A percentile compares a stretch with the other conserved stretches of the same genome.
Conservation (phyloP, 2,329 filamentous ascomycete species). For the Aureobasidium vineae region DNA sequence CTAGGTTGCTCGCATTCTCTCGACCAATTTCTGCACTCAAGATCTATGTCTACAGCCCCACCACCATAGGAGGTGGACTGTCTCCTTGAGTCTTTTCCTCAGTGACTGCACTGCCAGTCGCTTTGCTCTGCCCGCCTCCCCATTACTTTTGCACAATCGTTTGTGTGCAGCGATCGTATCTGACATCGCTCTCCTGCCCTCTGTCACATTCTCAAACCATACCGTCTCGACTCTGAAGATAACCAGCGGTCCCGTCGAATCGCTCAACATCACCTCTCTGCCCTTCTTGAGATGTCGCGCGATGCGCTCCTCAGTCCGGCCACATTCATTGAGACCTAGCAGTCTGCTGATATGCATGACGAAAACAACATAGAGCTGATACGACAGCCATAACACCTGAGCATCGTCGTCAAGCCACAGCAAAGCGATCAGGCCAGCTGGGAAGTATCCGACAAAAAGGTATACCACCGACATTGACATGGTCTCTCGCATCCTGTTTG, state of each 20-base stretch:
- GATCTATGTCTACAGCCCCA: too few species aligned
- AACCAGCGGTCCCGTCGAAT: background rate
- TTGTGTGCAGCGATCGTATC: background rate
- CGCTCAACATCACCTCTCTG: background rate
- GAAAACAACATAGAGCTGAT: slow-evolving; percentile 4
- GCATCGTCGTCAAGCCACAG: slow-evolving; percentile 2
- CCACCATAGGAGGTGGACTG: too few species aligned
- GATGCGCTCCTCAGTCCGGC: background rate
- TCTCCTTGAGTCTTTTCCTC: too few species aligned
- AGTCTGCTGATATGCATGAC: slow-evolving; percentile 5
- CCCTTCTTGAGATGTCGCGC: background rate
- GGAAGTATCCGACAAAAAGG: slow-evolving; percentile 1
- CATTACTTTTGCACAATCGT: background rate
- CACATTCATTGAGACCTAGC: background rate
- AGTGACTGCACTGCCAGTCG: too few species aligned
- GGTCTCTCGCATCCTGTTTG: background rate
- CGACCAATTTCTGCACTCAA: too few species aligned
- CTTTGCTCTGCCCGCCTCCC: background rate
- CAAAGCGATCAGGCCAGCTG: background rate
- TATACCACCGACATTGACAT: background rate
- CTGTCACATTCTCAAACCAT: background rate
- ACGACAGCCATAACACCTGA: background rate
- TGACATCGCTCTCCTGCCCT: background rate
- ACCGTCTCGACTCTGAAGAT: background rate
- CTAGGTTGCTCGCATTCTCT: too few species aligned